Evolutionary conservation across 805 yeast species (phyloP), one percentile per base, ranked within the genome.

Genomic region (Jamesozyma lodderae): DNA sequence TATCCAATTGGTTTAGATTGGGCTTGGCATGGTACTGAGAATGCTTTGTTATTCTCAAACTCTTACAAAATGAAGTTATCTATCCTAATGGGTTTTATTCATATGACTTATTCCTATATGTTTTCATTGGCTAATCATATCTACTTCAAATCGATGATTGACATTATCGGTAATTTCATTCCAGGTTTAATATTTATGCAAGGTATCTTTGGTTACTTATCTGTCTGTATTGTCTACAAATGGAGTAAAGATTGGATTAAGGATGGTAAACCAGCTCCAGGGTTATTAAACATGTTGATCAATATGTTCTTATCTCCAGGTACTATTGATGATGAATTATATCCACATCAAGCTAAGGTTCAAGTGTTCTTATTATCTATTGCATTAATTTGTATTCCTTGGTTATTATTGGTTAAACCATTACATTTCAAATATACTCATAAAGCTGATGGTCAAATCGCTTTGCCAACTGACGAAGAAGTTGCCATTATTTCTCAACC

Each of bases 1-100:
- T 80, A 80, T 49, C 64, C 75, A 20, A 60, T 78, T 40, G 88
- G 88, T 41, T 57, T 80, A 35, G 88, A 81, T 60, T 73, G 76
- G 59, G 76, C 73, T 13, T 81, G 88, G 88, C 88, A 81, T 54
- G 86, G 86, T n/a, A 63, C 86, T 23, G 88, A 81, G 42, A 81
- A 80, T 53, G 77, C 75, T 23, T 62, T 81, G 40, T 58, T 81
- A 36, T 81, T 81, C 55, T 66, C 82, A 22, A 81, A 81, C 54
- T 80, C 87, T 0, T 79, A 77, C 59, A 81, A 81, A 58, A 81
- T 81, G 88, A 81, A 81, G 49, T 60, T 81, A 41, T 80, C 87
- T 1, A 76, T 81, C 43, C 63, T 81, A 41, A 77, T 81, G 82
- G 88, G 88, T 19, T 80, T 75, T 53, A 63, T 72, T 33, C 88